Percentiles rank a stretch among this genome's conserved stretches.
These are phyloP conservation scores for Pleurotus ostreatus DNA, from an alignment of 768 basidiomycete genomes.

Conservation along the genomic window DNA sequence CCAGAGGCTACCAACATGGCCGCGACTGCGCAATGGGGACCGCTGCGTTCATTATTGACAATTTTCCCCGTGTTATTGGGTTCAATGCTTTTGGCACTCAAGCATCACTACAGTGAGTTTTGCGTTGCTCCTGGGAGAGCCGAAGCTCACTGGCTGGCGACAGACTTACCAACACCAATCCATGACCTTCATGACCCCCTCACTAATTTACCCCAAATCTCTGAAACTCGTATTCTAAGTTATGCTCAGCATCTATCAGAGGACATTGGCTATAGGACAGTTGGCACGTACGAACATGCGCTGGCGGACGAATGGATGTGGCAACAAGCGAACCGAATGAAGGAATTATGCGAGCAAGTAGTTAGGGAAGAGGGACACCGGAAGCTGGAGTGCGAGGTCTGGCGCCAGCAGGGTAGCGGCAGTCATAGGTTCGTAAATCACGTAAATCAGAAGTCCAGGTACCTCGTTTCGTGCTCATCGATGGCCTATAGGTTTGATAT, in stretches of 20 bases:
- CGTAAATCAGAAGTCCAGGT: slow-evolving; percentile 19
- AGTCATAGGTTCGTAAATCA: slow-evolving; percentile 66
- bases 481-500: slow-evolving; percentile 74
- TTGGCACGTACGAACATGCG: slow-evolving; percentile 87
- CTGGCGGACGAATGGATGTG: slow-evolving; percentile 82
- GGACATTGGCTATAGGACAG: slow-evolving; percentile 85
- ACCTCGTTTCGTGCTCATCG: neutral
- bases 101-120: slow-evolving; percentile 45
- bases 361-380: slow-evolving; percentile 38
- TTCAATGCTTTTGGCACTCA: slow-evolving; percentile 42
- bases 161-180: slow-evolving; percentile 58
- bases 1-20: neutral
- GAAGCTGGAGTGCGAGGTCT: slow-evolving; percentile 86
- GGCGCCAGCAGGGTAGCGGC: slow-evolving; percentile 86
- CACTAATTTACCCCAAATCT: slow-evolving; percentile 65
- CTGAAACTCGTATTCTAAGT: slow-evolving; percentile 63
- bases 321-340: slow-evolving; percentile 56
- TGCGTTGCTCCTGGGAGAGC: slow-evolving; percentile 1
- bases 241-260: slow-evolving; percentile 72
- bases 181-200: slow-evolving; percentile 53
- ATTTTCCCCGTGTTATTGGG: slow-evolving; percentile 52
- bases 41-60: slow-evolving; percentile 50
- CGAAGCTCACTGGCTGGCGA: neutral
- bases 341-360: slow-evolving; percentile 57
- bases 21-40: slow-evolving; percentile 44